Conservation (phyloP, 805 yeast species). For the Candida argentea region DNA sequence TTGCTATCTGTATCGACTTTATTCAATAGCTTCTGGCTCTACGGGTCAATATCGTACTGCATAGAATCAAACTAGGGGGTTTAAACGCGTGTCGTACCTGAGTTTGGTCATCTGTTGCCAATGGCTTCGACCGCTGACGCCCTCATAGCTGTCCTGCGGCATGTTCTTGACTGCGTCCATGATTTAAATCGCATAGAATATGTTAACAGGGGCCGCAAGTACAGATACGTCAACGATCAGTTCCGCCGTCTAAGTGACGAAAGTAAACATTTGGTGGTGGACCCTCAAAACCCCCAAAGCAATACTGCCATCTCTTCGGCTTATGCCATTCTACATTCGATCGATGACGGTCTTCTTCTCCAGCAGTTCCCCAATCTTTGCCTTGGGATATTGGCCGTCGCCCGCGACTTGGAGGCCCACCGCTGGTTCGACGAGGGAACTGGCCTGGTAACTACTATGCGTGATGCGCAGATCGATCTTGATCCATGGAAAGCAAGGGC, state of each 20-base stretch:
- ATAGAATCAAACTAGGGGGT: too few species aligned
- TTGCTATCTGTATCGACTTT: too few species aligned
- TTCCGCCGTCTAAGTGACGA: slow-evolving; percentile 41
- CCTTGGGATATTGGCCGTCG: slow-evolving; percentile 37
- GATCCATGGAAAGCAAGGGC: slow-evolving; percentile 17
- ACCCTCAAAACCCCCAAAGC: slow-evolving; percentile 17
- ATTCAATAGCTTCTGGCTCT: too few species aligned
- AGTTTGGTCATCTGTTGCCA: background rate
- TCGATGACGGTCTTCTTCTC: slow-evolving; percentile 28
- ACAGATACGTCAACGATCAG: slow-evolving; percentile 36
- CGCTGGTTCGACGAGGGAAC: slow-evolving; percentile 41
- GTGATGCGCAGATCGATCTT: slow-evolving; percentile 12
- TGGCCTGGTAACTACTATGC: slow-evolving; percentile 28
- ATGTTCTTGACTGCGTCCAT: slow-evolving; percentile 24
- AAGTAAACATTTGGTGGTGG: slow-evolving; percentile 36
- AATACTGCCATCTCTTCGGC: slow-evolving; percentile 32
- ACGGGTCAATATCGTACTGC: background rate
- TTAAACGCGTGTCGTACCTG: too few species aligned
- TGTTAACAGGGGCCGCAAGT: slow-evolving; percentile 37
- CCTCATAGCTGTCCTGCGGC: slow-evolving; percentile 23
- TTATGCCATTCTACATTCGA: slow-evolving; percentile 29
- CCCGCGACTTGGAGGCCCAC: slow-evolving; percentile 38
- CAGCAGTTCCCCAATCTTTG: slow-evolving; percentile 31
- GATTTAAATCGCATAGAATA: slow-evolving; percentile 25
- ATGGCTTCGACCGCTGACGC: slow-evolving; percentile 13